Percentiles rank a stretch among this genome's conserved stretches.
Conservation (phyloP, 2,329 filamentous ascomycete genomes). For the Eutypa lata region DNA sequence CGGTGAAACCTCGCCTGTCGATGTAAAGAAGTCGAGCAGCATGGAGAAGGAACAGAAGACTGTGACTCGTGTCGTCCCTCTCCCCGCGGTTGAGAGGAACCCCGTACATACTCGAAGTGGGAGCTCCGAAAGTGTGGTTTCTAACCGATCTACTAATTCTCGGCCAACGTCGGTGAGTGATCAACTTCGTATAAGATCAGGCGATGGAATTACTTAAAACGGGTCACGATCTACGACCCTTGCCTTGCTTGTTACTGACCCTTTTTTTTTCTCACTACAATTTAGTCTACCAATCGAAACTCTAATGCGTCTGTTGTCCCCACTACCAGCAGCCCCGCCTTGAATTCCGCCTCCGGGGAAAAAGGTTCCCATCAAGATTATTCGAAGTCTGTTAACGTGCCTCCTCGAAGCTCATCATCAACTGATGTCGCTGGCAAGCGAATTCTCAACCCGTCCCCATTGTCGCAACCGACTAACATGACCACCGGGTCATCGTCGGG, state of each 20-base stretch:
- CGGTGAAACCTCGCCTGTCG: slow-evolving; percentile 28
- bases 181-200: slow-evolving; percentile 11
- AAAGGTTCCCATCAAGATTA: slow-evolving; percentile 49
- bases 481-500: slow-evolving; percentile 48
- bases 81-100: slow-evolving; percentile 31
- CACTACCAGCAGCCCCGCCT: slow-evolving; percentile 53
- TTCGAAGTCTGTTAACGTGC: slow-evolving; percentile 54
- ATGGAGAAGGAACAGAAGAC: slow-evolving; percentile 40
- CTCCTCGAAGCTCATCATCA: slow-evolving; percentile 62
- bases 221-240: slow-evolving; percentile 23
- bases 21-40: slow-evolving; percentile 24
- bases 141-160: slow-evolving; percentile 56
- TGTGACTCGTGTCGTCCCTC: slow-evolving; percentile 28
- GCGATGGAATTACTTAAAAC: slow-evolving; percentile 42
- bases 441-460: slow-evolving; percentile 64
- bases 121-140: slow-evolving; percentile 64
- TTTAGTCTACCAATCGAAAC: slow-evolving; percentile 59
- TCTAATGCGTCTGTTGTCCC: slow-evolving; percentile 38
- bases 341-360: slow-evolving; percentile 41
- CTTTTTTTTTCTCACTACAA: slow-evolving; percentile 31
- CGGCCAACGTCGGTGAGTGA: slow-evolving; percentile 64
- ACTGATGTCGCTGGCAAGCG: slow-evolving; percentile 62
- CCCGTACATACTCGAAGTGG: slow-evolving; percentile 43
- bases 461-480: slow-evolving; percentile 69
- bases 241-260: slow-evolving; percentile 43